A percentile compares a stretch with the other conserved stretches of the same genome.
These are phyloP conservation scores for Cucumis cinereus DNA, from an alignment of 306 rosid species.

Conservation along the genomic window DNA sequence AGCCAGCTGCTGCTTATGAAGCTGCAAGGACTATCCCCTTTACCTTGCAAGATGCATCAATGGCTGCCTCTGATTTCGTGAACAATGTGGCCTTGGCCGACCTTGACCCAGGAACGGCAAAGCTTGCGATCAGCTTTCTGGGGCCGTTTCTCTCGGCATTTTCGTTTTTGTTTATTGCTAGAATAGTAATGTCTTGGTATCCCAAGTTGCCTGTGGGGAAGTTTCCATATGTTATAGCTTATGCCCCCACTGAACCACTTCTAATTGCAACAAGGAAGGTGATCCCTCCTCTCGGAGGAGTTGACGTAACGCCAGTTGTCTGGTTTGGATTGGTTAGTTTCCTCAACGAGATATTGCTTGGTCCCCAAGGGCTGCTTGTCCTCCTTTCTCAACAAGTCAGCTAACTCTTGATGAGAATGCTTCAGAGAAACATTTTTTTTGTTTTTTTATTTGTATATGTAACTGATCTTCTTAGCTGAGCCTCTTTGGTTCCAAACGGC, in stretches of 20 bases:
- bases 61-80: conserved; percentile 18
- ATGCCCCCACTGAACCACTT: conserved; percentile 91
- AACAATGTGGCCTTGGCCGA: conserved; percentile 40
- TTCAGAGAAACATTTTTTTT: not conserved
- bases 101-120: conserved; percentile 74
- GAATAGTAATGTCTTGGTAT: conserved; percentile 97
- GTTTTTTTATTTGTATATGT: not conserved
- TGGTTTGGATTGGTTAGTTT: conserved; percentile 88
- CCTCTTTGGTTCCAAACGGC: not conserved
- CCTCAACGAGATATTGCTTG: conserved; percentile 84
- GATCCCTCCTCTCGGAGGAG: conserved; percentile 90
- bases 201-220: conserved; percentile 75
- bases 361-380: conserved; percentile 93
- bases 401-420: conserved; percentile 11
- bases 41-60: conserved; percentile 18
- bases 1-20: conserved; percentile 11
- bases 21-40: conserved; percentile 13
- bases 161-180: conserved; percentile 58
- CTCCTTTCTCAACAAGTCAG: conserved; percentile 73
- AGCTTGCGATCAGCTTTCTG: conserved; percentile 48
- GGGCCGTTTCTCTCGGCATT: conserved; percentile 70
- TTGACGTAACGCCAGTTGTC: conserved; percentile 88
- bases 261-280: conserved; percentile 61
- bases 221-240: conserved; percentile 77
- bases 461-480: not conserved